These are phyloP conservation scores for Oryza officinalis DNA, from an alignment of 176 grass and related monocot species.

Conservation along the genomic window DNA sequence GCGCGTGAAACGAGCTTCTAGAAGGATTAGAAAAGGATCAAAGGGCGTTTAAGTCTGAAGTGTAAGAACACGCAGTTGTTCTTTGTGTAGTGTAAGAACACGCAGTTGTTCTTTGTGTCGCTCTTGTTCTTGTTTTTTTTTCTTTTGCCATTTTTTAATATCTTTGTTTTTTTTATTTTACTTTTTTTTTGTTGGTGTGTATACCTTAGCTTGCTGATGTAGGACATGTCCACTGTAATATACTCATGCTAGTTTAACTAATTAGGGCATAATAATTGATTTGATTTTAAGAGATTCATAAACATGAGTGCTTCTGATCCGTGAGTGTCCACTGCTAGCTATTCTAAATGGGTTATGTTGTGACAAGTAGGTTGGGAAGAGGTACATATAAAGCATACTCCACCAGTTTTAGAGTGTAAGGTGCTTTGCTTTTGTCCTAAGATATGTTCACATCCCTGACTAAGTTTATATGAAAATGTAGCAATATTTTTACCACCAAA, in stretches of 20 bases:
- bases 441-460: too few relatives aligned
- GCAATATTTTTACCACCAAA: too few relatives aligned
- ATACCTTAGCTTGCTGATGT: neutral
- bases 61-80: neutral
- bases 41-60: neutral
- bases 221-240: constrained; percentile 17
- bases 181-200: neutral
- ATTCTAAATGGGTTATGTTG: too few relatives aligned
- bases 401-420: too few relatives aligned
- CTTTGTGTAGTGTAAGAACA: neutral
- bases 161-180: neutral
- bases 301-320: too few relatives aligned
- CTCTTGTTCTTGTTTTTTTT: neutral
- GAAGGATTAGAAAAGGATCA: neutral
- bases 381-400: too few relatives aligned
- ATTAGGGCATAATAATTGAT: neutral
- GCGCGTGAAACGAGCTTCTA: neutral
- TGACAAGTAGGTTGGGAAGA: too few relatives aligned
- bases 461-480: too few relatives aligned
- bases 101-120: too few relatives aligned
- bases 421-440: too few relatives aligned
- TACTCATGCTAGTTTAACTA: neutral
- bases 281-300: too few relatives aligned
- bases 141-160: neutral
- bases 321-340: too few relatives aligned